A percentile compares a stretch with the other conserved stretches of the same genome.
These are phyloP conservation scores for Sungouiella blattae DNA, from an alignment of 805 yeast genomes.

Conservation along the genomic window DNA sequence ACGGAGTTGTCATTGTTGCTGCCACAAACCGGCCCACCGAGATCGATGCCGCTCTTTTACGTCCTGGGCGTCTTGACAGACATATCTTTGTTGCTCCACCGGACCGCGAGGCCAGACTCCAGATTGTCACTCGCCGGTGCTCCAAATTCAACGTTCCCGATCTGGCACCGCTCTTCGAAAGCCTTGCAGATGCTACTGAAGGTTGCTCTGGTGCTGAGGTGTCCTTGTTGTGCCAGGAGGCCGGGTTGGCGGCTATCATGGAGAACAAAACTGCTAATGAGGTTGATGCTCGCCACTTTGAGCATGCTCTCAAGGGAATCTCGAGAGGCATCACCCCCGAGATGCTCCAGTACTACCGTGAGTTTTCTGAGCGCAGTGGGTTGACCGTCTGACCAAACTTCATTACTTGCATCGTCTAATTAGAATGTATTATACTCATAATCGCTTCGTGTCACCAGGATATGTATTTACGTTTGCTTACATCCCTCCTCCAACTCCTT, in stretches of 20 bases:
- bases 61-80: constrained; percentile 95
- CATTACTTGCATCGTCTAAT: no score
- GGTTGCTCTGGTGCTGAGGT: constrained; percentile 98
- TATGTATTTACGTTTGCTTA: constrained; percentile 38
- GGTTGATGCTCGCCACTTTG: constrained; percentile 68
- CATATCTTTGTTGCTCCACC: constrained; percentile 94
- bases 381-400: constrained; percentile 22
- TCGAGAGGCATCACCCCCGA: constrained; percentile 80
- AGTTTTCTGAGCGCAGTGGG: constrained; percentile 45
- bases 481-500: constrained; percentile 58
- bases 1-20: constrained; percentile 90
- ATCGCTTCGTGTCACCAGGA: no score
- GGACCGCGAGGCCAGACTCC: constrained; percentile 71
- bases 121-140: constrained; percentile 71
- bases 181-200: constrained; percentile 62
- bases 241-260: constrained; percentile 92
- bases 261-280: constrained; percentile 54
- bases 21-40: constrained; percentile 96
- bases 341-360: constrained; percentile 73
- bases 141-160: constrained; percentile 53
- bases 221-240: constrained; percentile 87
- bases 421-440: no score
- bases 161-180: constrained; percentile 42
- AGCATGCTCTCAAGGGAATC: constrained; percentile 62
- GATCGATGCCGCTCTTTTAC: constrained; percentile 85